Evolutionary conservation across 495 filamentous ascomycete genomes (phyloP).

Genomic region (Podospora sp.): DNA sequence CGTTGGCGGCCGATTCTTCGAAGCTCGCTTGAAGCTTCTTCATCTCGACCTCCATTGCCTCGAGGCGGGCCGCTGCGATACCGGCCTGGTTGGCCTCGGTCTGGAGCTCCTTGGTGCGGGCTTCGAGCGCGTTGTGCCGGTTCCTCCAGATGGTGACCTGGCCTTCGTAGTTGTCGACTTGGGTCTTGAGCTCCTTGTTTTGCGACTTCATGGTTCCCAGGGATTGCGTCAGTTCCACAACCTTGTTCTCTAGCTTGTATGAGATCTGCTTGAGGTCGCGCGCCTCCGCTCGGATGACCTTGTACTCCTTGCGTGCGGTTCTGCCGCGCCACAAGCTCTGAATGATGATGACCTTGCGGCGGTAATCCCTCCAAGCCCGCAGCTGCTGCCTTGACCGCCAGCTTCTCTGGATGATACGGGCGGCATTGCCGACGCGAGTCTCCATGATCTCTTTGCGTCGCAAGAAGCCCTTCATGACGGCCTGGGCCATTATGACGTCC

Average conservation of each 20-base stretch:
- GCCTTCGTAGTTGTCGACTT: conserved; percentile 94
- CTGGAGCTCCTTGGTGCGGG: conserved; percentile 88
- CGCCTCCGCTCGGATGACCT: conserved; percentile 87
- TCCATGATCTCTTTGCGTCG: conserved; percentile 88
- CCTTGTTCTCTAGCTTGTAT: conserved; percentile 99
- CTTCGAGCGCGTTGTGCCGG: conserved; percentile 88
- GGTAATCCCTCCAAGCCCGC: conserved; percentile 82
- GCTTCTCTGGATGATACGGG: conserved; percentile 82
- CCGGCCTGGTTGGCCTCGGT: conserved; percentile 96
- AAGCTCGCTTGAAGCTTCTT: conserved; percentile 82
- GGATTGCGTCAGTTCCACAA: conserved; percentile 94
- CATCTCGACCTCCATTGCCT: conserved; percentile 93
- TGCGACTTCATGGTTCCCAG: conserved; percentile 88
- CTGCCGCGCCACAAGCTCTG: conserved; percentile 94
- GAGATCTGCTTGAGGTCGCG: conserved; percentile 98
- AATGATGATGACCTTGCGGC: conserved; percentile 82
- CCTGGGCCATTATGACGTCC: conserved; percentile 84
- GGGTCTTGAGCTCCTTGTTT: conserved; percentile 83
- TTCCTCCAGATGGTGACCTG: conserved; percentile 94
- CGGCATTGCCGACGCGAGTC: conserved; percentile 90
- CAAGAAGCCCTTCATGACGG: conserved; percentile 86
- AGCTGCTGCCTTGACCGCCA: conserved; percentile 84
- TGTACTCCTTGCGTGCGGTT: conserved; percentile 79
- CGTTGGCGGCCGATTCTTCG: conserved; percentile 80
- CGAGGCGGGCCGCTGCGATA: conserved; percentile 84